These are phyloP conservation scores for Rhododendron griersonianum DNA, from an alignment of 148 eudicot genomes.

Conservation along the genomic window DNA sequence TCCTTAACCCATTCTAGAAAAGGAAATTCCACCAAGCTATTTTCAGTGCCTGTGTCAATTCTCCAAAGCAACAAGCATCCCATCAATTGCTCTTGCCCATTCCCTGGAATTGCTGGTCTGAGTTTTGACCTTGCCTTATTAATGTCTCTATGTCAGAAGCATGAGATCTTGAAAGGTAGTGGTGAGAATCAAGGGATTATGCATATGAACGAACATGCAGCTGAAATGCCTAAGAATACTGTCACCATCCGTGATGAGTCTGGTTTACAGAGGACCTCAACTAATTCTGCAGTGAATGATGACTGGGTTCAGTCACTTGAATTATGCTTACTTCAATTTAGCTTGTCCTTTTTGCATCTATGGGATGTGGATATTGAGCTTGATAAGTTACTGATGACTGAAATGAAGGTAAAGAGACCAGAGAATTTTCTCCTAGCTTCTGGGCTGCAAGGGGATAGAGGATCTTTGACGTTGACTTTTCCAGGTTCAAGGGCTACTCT, in stretches of 20 bases:
- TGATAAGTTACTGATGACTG: slow-evolving; percentile 62
- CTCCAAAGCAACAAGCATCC: slow-evolving; percentile 43
- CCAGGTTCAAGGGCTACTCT: slow-evolving; percentile 62
- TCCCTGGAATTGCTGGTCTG: slow-evolving; percentile 72
- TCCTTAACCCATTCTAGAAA: slow-evolving; percentile 23
- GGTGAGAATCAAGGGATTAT: slow-evolving; percentile 21
- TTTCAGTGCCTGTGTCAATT: slow-evolving; percentile 2
- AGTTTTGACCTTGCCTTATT: slow-evolving; percentile 71
- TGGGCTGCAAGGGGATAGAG: slow-evolving; percentile 89
- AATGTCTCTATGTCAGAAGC: slow-evolving; percentile 37
- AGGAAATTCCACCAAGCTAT: slow-evolving; percentile 24
- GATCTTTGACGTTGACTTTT: slow-evolving; percentile 80
- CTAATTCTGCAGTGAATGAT: slow-evolving; percentile 22
- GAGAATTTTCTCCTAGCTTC: slow-evolving; percentile 56
- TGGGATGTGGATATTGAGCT: slow-evolving; percentile 80
- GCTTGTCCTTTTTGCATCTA: slow-evolving; percentile 83
- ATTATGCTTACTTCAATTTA: slow-evolving; percentile 57
- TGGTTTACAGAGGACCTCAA: slow-evolving; percentile 24
- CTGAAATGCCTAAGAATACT: slow-evolving; percentile 18
- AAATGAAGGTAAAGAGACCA: slow-evolving; percentile 71
- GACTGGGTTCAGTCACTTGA: slow-evolving; percentile 32
- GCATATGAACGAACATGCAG: slow-evolving; percentile 20
- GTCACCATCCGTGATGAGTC: slow-evolving; percentile 23
- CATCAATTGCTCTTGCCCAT: slow-evolving; percentile 64
- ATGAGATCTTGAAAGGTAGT: slow-evolving; percentile 23